Evolutionary conservation across 2,329 filamentous ascomycete genomes (phyloP), one percentile per base, ranked within the genome.

Genomic region (Orbilia javanica): DNA sequence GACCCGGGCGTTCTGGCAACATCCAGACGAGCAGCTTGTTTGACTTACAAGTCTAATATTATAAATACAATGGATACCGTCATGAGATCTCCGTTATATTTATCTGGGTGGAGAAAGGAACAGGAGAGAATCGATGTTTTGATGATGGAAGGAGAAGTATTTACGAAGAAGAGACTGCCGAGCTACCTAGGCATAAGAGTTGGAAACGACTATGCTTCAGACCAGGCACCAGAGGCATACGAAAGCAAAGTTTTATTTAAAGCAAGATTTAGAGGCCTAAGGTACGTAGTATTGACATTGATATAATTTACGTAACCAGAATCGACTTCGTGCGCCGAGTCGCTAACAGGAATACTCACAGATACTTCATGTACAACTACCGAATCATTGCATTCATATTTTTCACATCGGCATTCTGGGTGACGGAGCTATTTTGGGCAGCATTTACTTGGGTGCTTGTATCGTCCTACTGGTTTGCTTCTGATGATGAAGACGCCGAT

Each of bases 321-420:
- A 39, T 18, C 29, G 10, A 50, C 11, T 25, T n/a, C 18, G 15
- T 36, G 50, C 27, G 55, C 64, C 48, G 64, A 50, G 44, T 69
- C 31, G 52, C 64, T 76, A 76, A 76, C 64, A 22, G 10, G 44
- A 53, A 36, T 57, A 39, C 50, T 1, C 50, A n/a, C 31, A 87
- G 91, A 57, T 96, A 92, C 89, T 82, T 94, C 71, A 97, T 99
- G 92, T 95, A 96, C 82, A 90, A 93, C 79, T 91, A 95, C 85
- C 90, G 92, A n/a, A 82, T 96, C 44, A 83, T 90, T 1, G 90
- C 90, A 4, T 94, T 94, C 77, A 70, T 91, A 0, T 82, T 90
- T 0, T 92, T 94, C 82, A 92, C 90, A 0, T 84, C 86, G 0
- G 81, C 88, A 0, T 97, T 97, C 84, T 98, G 94, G 93, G 83